Evolutionary conservation across 2,329 filamentous ascomycete genomes (phyloP).

Genomic region (Chaetomiaceae sp.): DNA sequence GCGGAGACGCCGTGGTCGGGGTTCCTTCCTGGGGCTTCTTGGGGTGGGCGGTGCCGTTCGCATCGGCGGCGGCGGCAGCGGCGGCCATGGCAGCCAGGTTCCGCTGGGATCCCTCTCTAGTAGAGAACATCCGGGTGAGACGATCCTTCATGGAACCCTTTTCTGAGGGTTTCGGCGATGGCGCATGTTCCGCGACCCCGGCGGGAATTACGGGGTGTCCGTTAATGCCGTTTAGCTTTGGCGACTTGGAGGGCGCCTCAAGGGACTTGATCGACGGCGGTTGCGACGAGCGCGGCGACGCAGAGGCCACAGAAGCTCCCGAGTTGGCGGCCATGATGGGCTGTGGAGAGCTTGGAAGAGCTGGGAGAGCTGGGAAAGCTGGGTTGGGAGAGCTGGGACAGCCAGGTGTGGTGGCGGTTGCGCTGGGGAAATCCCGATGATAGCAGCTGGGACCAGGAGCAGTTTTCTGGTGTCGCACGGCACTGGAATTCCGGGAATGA

Average conservation of each 20-base stretch:
- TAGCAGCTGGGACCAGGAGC: neutral
- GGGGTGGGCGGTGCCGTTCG: conserved; percentile 28
- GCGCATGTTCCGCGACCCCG: conserved; percentile 30
- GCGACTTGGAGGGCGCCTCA: conserved; percentile 37
- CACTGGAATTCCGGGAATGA: neutral
- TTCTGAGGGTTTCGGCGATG: conserved; percentile 38
- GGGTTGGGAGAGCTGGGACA: no score
- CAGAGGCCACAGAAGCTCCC: conserved; percentile 32
- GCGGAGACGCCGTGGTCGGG: conserved; percentile 13
- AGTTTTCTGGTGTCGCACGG: neutral
- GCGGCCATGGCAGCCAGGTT: no score
- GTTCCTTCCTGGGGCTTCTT: conserved; percentile 13
- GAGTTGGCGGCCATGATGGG: conserved; percentile 31
- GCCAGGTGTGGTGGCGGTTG: no score
- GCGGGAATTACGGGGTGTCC: conserved; percentile 27
- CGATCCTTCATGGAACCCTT: conserved; percentile 60
- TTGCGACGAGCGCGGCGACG: conserved; percentile 44
- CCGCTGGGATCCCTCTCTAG: conserved; percentile 45
- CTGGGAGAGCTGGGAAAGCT: no score
- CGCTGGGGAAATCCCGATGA: neutral
- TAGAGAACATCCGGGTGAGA: conserved; percentile 60
- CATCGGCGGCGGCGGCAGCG: conserved; percentile 31
- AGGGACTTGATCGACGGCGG: conserved; percentile 47
- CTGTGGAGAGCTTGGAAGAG: neutral
- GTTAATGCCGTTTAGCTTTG: conserved; percentile 38